Evolutionary conservation across 306 rosid species (phyloP).

Genomic region (Alnus rubra): DNA sequence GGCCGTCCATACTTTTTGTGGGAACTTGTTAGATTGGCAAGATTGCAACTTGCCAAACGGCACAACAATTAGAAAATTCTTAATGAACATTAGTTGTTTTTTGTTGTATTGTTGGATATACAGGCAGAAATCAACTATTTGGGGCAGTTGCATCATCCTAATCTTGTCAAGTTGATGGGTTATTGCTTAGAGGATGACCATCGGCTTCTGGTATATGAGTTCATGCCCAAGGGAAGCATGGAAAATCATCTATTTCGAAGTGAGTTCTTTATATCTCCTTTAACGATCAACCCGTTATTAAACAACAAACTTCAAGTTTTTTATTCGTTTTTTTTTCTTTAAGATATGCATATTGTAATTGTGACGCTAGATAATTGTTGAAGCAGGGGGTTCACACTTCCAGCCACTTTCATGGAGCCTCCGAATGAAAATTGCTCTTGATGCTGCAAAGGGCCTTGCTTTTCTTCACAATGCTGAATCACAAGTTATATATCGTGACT

Average conservation of each 20-base stretch:
- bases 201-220: slow-evolving; percentile 86
- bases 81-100: slow-evolving; percentile 5
- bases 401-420: slow-evolving; percentile 82
- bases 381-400: slow-evolving; percentile 71
- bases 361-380: slow-evolving; percentile 17
- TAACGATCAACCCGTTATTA: neutral
- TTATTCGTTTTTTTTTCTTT: neutral
- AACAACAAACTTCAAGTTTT: neutral
- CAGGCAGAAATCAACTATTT: slow-evolving; percentile 97
- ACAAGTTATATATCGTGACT: slow-evolving; percentile 91
- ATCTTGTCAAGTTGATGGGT: slow-evolving; percentile 90
- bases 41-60: slow-evolving; percentile 16
- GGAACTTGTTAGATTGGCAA: slow-evolving; percentile 16
- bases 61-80: slow-evolving; percentile 6
- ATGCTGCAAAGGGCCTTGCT: slow-evolving; percentile 88
- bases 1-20: neutral
- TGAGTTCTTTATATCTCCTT: slow-evolving; percentile 41
- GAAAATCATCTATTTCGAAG: slow-evolving; percentile 95
- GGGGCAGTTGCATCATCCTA: slow-evolving; percentile 86
- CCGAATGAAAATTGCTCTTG: slow-evolving; percentile 76
- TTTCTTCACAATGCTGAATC: slow-evolving; percentile 81
- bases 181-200: slow-evolving; percentile 93
- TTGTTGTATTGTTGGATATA: slow-evolving; percentile 19
- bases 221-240: slow-evolving; percentile 96
- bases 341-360: neutral